A percentile compares a stretch with the other conserved stretches of the same genome.
Evolutionary conservation across 495 filamentous ascomycete genomes (phyloP).

Genomic region (Talaromyces stipitatus): DNA sequence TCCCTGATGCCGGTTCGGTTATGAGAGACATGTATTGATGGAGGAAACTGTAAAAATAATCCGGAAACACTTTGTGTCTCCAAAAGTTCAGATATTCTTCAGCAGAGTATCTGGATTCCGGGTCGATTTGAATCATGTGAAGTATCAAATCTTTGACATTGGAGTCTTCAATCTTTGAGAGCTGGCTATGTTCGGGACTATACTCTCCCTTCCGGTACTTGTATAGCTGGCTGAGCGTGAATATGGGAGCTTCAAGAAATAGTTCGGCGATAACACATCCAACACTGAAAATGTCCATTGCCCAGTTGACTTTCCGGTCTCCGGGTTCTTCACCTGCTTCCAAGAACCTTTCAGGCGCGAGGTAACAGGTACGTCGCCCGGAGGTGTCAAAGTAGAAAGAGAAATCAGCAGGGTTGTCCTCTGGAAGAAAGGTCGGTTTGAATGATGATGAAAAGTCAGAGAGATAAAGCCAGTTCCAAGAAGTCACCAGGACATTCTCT

Average conservation of each 20-base stretch:
- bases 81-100: constrained; percentile 93
- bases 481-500: constrained; percentile 92
- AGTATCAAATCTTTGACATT: constrained; percentile 80
- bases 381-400: constrained; percentile 97
- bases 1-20: constrained; percentile 84
- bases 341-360: constrained; percentile 90
- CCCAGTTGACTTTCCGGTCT: constrained; percentile 67
- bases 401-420: constrained; percentile 95
- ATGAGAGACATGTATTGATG: constrained; percentile 96
- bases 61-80: constrained; percentile 84
- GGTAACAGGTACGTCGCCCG: constrained; percentile 86
- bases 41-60: constrained; percentile 94
- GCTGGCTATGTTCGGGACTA: constrained; percentile 69
- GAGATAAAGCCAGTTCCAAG: constrained; percentile 99
- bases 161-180: constrained; percentile 80
- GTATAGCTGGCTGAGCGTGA: constrained; percentile 87
- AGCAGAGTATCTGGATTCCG: constrained; percentile 83
- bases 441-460: constrained; percentile 93
- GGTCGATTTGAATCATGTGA: constrained; percentile 93
- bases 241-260: constrained; percentile 91
- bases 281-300: constrained; percentile 98
- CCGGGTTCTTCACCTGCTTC: constrained; percentile 58
- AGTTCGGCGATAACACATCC: constrained; percentile 97
- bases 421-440: constrained; percentile 90
- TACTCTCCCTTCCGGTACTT: constrained; percentile 90